Evolutionary conservation across 106 monocot species (phyloP), one percentile per base, ranked within the genome.

Genomic region (Ottelia alismoides): DNA sequence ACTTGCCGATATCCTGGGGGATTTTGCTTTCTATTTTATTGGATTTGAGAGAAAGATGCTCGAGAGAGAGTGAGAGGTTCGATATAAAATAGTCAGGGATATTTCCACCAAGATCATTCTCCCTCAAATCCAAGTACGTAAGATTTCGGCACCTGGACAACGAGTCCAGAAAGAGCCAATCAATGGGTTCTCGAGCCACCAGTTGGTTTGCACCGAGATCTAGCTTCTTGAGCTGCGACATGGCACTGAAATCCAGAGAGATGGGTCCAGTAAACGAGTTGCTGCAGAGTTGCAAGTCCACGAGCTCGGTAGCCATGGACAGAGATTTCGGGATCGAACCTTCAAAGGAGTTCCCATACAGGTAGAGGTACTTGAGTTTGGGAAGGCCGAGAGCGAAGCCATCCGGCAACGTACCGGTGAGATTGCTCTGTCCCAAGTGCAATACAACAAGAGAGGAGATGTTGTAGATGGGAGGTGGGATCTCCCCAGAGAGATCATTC

Each of bases 391-490:
- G 29, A 22, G 40, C 20, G 11, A 53, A 20, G n/a, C n/a, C 16
- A 3, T 30, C 16, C 10, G 62, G 62, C 6, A 63, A n/a, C n/a
- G n/a, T n/a, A n/a, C n/a, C n/a, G n/a, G n/a, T n/a, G 49, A 22
- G 28, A 47, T 63, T 63, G 20, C 0, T 9, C n/a, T n/a, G n/a
- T 0, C 25, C 45, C 1, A 60, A 3, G 26, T 7, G 7, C n/a
- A 60, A 28, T 3, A n/a, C 6, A 11, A 0, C 2, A 1, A 60
- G 23, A 28, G 60, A 27, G 1, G 60, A 47, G 47, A 60, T 24
- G 18, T 60, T 60, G 28, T 47, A 60, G 9, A 60, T 14, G 45
- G 60, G 3, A 1, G 46, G 23, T n/a, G 60, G 60, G 24, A 60
- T 27, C 7, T 9, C 6, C 2, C 60, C 60, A 0, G 60, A 27